Base-by-base conservation (phyloP, 139 green algal species). In the Coccomyxa sp. region DNA sequence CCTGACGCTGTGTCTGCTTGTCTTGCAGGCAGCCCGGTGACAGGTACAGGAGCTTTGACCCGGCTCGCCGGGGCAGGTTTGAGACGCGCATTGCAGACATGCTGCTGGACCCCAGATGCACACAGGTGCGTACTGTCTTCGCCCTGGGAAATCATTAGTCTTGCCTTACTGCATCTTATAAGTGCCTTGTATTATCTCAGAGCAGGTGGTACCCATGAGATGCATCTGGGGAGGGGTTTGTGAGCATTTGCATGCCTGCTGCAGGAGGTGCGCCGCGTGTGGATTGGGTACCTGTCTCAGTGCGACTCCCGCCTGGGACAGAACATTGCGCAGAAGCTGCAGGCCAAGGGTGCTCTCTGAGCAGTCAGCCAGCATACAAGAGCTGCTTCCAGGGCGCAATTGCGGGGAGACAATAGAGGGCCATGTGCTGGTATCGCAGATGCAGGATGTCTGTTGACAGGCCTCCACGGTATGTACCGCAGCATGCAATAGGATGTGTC, bases 231-330 rank as follows among this genome's bases (percentile, higher is more conserved):
- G n/a, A n/a, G n/a, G n/a, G n/a, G n/a, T n/a, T n/a, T n/a, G n/a
- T n/a, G n/a, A n/a, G n/a, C n/a, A n/a, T n/a, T 6, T 64, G 50
- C 22, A 31, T 64, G 50, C 4, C 40, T 58, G 12, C 6, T 82
- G 80, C 79, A 88, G 73, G 88, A 95, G 74, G 84, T 97, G 40
- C 78, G 92, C 24, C 83, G 94, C 64, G 91, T 98, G 73, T 98
- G 95, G 95, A 76, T 98, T 58, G 93, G 93, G 68, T 98, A 98
- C 89, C 93, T 95, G 88, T 87, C 83, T 6, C 94, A 99, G 90
- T 90, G 86, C 33, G 93, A 98, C 81, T 35, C 75, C 4, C 79
- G 85, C 33, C 84, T 97, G 78, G 94, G 93, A 6, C 80, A 89
- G 69, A 82, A 83, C 75, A 34, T 98, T n/a, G 93, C 92, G 7